phyloP scores from a whole-genome alignment of 495 filamentous ascomycete species.

The Hyaloscypha bicolor region DNA sequence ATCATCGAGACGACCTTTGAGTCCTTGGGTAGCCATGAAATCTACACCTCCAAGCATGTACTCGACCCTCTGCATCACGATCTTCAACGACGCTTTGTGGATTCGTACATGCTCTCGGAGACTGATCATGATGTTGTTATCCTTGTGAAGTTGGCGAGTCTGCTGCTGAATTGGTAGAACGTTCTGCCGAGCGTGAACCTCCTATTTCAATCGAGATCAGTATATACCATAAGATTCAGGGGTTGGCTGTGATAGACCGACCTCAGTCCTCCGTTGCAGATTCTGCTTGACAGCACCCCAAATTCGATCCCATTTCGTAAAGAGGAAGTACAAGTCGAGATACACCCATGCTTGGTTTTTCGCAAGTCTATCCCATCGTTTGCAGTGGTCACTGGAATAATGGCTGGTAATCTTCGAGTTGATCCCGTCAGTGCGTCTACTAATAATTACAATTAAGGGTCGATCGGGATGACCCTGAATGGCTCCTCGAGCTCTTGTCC shows the following conservation, averaged over 20 bases:
- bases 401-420: conserved; percentile 6
- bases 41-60: neutral
- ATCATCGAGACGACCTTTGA: neutral
- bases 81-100: conserved; percentile 8
- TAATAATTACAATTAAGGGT: conserved; percentile 1
- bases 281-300: conserved; percentile 8
- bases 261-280: neutral
- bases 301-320: conserved; percentile 7
- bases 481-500: conserved; percentile 4
- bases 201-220: neutral
- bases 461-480: neutral
- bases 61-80: conserved; percentile 8
- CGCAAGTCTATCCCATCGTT: neutral
- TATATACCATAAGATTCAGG: neutral
- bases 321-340: conserved; percentile 7
- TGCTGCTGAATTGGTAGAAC: neutral
- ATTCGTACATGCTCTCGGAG: conserved; percentile 5
- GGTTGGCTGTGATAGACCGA: neutral
- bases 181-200: neutral
- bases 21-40: neutral
- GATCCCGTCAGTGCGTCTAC: neutral
- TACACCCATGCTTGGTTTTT: conserved; percentile 9
- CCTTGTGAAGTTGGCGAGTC: conserved; percentile 5
- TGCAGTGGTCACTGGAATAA: neutral
- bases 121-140: conserved; percentile 7